phyloP scores from a whole-genome alignment of 73 alveolate genomes.

The Paramecium octaurelia region DNA sequence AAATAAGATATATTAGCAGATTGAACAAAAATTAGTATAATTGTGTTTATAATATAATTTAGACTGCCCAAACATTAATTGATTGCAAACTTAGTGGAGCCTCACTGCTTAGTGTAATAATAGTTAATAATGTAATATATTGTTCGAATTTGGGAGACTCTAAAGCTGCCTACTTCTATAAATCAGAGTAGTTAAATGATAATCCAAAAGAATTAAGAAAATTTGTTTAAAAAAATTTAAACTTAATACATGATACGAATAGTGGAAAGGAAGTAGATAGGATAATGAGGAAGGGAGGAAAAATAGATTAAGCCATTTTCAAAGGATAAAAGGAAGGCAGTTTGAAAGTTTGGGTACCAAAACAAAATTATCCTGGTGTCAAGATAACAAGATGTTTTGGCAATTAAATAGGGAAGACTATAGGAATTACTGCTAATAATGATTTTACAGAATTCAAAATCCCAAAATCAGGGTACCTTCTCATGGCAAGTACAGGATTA shows the following conservation, averaged over 20 bases:
- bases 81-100: neutral
- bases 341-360: neutral
- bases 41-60: neutral
- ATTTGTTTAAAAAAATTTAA: neutral
- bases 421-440: neutral
- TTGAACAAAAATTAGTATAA: neutral
- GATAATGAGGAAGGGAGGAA: neutral
- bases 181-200: neutral
- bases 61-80: neutral
- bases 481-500: neutral
- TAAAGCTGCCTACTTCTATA: neutral
- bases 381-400: neutral
- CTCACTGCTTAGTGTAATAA: neutral
- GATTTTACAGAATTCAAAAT: neutral
- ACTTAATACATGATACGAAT: neutral
- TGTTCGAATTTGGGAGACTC: neutral
- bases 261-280: neutral
- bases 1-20: neutral
- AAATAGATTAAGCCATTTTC: neutral
- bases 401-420: neutral
- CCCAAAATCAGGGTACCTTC: neutral
- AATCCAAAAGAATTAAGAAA: neutral
- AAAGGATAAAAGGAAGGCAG: neutral
- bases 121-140: neutral
- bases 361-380: neutral